phyloP scores from a whole-genome alignment of 2,329 filamentous ascomycete genomes.

The Penicillium thymicola region DNA sequence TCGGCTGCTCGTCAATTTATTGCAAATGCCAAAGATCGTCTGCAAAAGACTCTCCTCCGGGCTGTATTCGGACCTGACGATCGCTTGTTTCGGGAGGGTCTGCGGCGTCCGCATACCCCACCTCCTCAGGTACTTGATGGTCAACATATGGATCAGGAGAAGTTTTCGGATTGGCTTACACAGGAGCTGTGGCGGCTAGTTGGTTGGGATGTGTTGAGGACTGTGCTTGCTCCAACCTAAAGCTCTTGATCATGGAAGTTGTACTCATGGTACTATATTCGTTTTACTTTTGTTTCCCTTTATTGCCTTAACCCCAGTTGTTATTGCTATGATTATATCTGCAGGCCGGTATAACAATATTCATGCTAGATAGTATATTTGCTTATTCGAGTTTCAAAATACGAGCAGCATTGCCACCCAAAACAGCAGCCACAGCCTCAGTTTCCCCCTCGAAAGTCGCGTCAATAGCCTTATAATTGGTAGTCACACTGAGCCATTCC shows the following conservation, averaged over 20 bases:
- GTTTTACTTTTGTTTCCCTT: neutral
- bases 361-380: neutral
- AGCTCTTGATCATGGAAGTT: neutral
- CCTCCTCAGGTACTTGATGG: constrained; percentile 16
- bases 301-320: neutral
- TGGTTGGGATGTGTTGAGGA: constrained; percentile 51
- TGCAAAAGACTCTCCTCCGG: constrained; percentile 43
- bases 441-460: constrained; percentile 34
- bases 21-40: constrained; percentile 24
- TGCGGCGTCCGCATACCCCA: constrained; percentile 24
- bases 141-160: constrained; percentile 25
- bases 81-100: constrained; percentile 26
- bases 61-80: constrained; percentile 41
- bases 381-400: constrained; percentile 37
- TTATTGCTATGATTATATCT: neutral
- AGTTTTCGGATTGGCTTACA: constrained; percentile 53
- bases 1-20: constrained; percentile 14
- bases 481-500: constrained; percentile 48
- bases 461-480: constrained; percentile 46
- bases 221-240: neutral
- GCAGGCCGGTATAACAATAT: neutral
- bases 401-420: constrained; percentile 46
- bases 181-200: constrained; percentile 56
- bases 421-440: constrained; percentile 33
- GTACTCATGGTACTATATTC: neutral